phyloP scores from a whole-genome alignment of 495 filamentous ascomycete genomes.

The Aspergillus wentii region DNA sequence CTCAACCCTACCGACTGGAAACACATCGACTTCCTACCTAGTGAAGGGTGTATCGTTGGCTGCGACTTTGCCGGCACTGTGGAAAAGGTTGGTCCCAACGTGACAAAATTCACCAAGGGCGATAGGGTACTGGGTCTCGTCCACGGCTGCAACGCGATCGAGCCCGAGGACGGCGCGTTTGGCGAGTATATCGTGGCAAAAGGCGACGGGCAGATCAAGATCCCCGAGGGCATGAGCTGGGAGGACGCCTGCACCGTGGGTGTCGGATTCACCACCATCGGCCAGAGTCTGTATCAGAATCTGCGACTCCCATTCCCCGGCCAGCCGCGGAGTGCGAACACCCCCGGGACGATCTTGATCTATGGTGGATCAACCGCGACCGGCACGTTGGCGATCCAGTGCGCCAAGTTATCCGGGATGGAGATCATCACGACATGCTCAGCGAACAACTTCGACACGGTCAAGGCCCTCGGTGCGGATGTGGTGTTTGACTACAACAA shows the following conservation, averaged over 20 bases:
- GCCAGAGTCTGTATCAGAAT: slow-evolving; percentile 16
- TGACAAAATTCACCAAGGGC: slow-evolving; percentile 27
- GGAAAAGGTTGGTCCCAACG: slow-evolving; percentile 38
- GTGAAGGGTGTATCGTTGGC: slow-evolving; percentile 31
- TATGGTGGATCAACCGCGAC: slow-evolving; percentile 49
- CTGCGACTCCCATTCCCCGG: slow-evolving; percentile 11
- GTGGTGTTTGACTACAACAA: slow-evolving; percentile 28
- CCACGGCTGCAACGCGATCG: slow-evolving; percentile 40
- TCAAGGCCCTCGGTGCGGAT: slow-evolving; percentile 27
- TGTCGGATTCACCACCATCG: slow-evolving; percentile 39
- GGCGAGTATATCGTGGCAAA: slow-evolving; percentile 42
- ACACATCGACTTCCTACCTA: slow-evolving; percentile 22
- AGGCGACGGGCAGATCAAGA: slow-evolving; percentile 39
- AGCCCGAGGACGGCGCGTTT: slow-evolving; percentile 46
- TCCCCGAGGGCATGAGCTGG: slow-evolving; percentile 45
- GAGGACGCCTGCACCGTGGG: slow-evolving; percentile 49
- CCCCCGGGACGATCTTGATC: slow-evolving; percentile 30
- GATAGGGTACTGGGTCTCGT: slow-evolving; percentile 45
- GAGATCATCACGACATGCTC: slow-evolving; percentile 33
- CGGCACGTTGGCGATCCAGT: slow-evolving; percentile 50
- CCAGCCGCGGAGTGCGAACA: not conserved
- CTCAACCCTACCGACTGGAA: slow-evolving; percentile 54
- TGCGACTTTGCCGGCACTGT: slow-evolving; percentile 50
- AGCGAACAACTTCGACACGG: slow-evolving; percentile 27
- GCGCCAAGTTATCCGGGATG: slow-evolving; percentile 37